Conservation (phyloP, 2,329 filamentous ascomycete genomes). For the Mollisiaceae sp. region DNA sequence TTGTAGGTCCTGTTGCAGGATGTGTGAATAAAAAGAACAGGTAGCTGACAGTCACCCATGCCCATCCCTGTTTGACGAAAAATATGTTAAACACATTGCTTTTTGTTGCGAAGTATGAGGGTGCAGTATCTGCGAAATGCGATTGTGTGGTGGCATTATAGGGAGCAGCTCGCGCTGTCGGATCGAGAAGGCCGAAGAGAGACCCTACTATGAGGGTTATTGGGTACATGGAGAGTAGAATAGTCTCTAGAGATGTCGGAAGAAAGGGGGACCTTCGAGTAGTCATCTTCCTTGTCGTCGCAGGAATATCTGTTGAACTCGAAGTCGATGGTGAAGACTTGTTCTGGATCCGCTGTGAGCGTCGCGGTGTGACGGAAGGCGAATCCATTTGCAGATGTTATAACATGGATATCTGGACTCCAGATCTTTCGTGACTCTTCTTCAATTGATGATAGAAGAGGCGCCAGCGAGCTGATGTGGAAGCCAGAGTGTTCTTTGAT, state of each 20-base stretch:
- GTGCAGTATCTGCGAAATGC: conserved; percentile 64
- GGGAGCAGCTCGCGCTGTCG: conserved; percentile 65
- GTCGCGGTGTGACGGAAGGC: conserved; percentile 36
- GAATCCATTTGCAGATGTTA: conserved; percentile 39
- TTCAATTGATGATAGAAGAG: conserved; percentile 12
- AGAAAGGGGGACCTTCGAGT: conserved; percentile 59
- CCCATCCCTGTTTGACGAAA: conserved; percentile 96
- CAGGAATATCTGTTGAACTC: conserved; percentile 16
- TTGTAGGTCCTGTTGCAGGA: conserved; percentile 55
- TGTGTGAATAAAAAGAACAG: conserved; percentile 72
- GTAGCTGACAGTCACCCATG: conserved; percentile 83
- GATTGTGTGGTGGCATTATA: conserved; percentile 69
- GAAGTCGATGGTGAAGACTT: conserved; percentile 28
- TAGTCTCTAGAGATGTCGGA: conserved; percentile 70
- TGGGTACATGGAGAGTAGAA: conserved; percentile 75
- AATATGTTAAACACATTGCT: conserved; percentile 88
- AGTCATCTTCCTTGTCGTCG: conserved; percentile 23
- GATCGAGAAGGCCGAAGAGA: conserved; percentile 79
- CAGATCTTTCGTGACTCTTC: conserved; percentile 22
- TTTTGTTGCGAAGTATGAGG: conserved; percentile 93
- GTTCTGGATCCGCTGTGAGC: conserved; percentile 37
- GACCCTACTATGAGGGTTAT: conserved; percentile 79
- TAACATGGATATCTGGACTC: conserved; percentile 30
- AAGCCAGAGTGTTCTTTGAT: conserved; percentile 29
- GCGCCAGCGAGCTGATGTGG: conserved; percentile 26